These are phyloP conservation scores for Backusella australiensis DNA, from an alignment of 192 early-diverging fungal species.

Conservation along the genomic window DNA sequence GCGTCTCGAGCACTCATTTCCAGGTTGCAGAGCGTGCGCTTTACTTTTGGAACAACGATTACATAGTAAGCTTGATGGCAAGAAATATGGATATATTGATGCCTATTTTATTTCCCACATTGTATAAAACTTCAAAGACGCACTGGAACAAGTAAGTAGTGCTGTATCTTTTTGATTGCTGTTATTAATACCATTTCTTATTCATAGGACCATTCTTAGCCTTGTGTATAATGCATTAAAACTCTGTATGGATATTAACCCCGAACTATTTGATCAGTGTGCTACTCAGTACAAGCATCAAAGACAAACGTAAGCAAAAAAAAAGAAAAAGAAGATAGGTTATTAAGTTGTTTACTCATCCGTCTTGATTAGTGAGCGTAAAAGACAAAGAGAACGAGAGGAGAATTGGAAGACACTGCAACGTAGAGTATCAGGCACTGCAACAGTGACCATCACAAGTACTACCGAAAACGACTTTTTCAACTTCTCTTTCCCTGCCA, in stretches of 20 bases:
- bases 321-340: too few species aligned
- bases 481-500: conserved; percentile 9
- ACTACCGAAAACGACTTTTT: conserved; percentile 1
- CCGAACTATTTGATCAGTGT: conserved; percentile 95
- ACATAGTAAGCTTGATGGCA: conserved; percentile 92
- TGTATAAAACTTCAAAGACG: conserved; percentile 92
- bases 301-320: conserved; percentile 68
- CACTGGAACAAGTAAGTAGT: conserved; percentile 90
- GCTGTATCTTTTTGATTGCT: not conserved
- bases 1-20: conserved; percentile 95
- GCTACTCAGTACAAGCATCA: conserved; percentile 89
- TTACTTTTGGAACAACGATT: conserved; percentile 98
- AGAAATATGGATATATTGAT: conserved; percentile 89
- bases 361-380: conserved; percentile 63
- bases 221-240: conserved; percentile 98
- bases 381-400: conserved; percentile 79
- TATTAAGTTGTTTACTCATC: too few species aligned
- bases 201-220: conserved; percentile 84
- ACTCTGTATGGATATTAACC: conserved; percentile 95
- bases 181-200: not conserved
- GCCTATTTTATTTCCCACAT: conserved; percentile 92
- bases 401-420: conserved; percentile 85
- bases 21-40: conserved; percentile 98
- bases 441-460: not conserved
- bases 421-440: conserved; percentile 28